Conservation (phyloP, 2,329 filamentous ascomycete species). For the Nigrospora sphaerica region DNA sequence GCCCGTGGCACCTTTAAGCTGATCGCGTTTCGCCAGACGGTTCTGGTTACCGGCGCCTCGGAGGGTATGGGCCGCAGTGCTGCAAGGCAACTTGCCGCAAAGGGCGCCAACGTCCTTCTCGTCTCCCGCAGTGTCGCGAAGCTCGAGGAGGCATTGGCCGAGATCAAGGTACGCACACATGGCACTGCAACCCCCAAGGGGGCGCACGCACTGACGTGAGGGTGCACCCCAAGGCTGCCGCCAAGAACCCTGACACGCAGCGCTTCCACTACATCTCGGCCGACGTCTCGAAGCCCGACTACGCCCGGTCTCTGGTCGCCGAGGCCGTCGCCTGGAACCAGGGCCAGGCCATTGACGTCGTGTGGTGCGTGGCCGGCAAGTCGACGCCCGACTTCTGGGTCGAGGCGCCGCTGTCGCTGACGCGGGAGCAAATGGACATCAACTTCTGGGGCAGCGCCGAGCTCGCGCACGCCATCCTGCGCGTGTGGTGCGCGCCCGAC, state of each 20-base stretch:
- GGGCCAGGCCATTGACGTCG: conserved; percentile 66
- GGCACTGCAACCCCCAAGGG: not conserved
- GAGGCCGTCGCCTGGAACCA: conserved; percentile 77
- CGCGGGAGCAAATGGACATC: conserved; percentile 79
- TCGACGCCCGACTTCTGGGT: conserved; percentile 70
- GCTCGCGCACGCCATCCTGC: conserved; percentile 73
- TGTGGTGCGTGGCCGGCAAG: conserved; percentile 84
- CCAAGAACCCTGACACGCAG: conserved; percentile 59
- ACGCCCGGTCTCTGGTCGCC: conserved; percentile 61
- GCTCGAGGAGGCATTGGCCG: conserved; percentile 61
- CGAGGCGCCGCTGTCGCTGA: conserved; percentile 59
- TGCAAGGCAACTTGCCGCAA: conserved; percentile 66
- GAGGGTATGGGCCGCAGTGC: conserved; percentile 83
- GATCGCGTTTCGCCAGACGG: not conserved
- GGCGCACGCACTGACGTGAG: conserved; percentile 4
- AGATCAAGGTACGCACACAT: conserved; percentile 21
- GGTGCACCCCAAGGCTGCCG: conserved; percentile 46
- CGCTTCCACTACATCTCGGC: conserved; percentile 78
- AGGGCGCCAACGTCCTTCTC: conserved; percentile 82
- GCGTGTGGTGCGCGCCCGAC: conserved; percentile 59
- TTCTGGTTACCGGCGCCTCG: conserved; percentile 74
- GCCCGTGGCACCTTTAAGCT: too few species aligned
- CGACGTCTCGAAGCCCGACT: conserved; percentile 66
- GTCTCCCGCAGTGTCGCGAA: conserved; percentile 72
- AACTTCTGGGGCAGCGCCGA: conserved; percentile 87